phyloP scores from a whole-genome alignment of 225 moss, liverwort and hornwort genomes.

The Physcomitrellopsis africana region DNA sequence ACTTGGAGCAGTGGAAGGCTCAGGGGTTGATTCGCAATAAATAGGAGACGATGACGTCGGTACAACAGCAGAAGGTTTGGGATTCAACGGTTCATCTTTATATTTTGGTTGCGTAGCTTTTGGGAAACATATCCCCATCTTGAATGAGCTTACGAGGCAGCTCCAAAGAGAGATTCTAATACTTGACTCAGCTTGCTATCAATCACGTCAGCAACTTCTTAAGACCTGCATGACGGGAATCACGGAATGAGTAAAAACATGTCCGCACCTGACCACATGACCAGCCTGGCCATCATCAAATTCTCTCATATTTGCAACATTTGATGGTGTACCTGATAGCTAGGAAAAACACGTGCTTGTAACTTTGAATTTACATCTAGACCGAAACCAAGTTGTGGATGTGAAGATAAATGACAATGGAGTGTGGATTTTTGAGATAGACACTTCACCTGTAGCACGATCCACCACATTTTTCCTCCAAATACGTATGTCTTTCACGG shows the following conservation, averaged over 20 bases:
- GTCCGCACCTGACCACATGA: not conserved
- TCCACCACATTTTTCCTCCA: constrained; percentile 33
- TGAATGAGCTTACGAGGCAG: constrained; percentile 12
- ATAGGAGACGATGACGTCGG: constrained; percentile 62
- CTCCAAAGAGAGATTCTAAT: not conserved
- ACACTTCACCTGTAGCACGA: constrained; percentile 30
- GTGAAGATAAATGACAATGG: too few species aligned
- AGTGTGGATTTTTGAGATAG: too few species aligned
- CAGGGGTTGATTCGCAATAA: constrained; percentile 43
- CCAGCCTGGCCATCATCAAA: too few species aligned
- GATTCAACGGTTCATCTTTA: constrained; percentile 60
- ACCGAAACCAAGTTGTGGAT: too few species aligned
- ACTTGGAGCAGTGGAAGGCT: constrained; percentile 25
- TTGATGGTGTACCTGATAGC: too few species aligned
- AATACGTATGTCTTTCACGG: not conserved
- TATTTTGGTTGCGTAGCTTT: constrained; percentile 55
- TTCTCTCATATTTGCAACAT: too few species aligned
- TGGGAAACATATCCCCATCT: constrained; percentile 67
- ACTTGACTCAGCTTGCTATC: constrained; percentile 6
- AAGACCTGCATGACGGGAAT: constrained; percentile 29
- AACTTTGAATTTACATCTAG: too few species aligned
- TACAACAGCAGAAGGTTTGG: constrained; percentile 63
- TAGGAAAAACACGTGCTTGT: too few species aligned
- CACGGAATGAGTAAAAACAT: not conserved
- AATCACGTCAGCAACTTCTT: constrained; percentile 17